Percentiles rank a stretch among this genome's conserved stretches.
Evolutionary conservation across 2,329 filamentous ascomycete species (phyloP).

Genomic region (Trichoderma sp.): DNA sequence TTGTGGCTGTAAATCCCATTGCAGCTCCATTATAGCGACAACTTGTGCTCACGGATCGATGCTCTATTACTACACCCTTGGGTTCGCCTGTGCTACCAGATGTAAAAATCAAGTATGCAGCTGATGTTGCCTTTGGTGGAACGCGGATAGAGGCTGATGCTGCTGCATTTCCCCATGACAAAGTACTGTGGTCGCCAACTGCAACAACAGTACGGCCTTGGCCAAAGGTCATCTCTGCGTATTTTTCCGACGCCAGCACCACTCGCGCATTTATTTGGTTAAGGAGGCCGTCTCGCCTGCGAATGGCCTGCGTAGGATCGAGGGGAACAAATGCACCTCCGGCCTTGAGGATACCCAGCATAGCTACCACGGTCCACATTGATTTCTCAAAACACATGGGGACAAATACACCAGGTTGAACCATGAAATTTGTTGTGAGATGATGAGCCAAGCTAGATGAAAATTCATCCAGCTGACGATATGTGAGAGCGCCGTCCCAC

Average conservation of each 20-base stretch:
- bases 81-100: slow-evolving; percentile 19
- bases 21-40: not conserved
- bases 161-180: too few species aligned
- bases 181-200: too few species aligned
- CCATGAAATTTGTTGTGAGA: too few species aligned
- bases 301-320: not conserved
- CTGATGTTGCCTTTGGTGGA: not conserved
- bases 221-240: too few species aligned
- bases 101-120: slow-evolving; percentile 19
- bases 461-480: slow-evolving; percentile 22
- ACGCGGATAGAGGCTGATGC: too few species aligned
- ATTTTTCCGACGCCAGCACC: too few species aligned
- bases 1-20: not conserved
- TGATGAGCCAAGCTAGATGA: too few species aligned
- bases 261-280: not conserved
- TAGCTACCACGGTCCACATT: slow-evolving; percentile 29
- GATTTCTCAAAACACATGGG: slow-evolving; percentile 36
- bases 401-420: slow-evolving; percentile 20
- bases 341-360: slow-evolving; percentile 33
- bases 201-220: too few species aligned
- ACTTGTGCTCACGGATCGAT: not conserved
- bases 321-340: slow-evolving; percentile 24
- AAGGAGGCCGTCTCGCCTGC: not conserved
- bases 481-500: slow-evolving; percentile 27
- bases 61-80: slow-evolving; percentile 12